A percentile compares a stretch with the other conserved stretches of the same genome.
Conservation (phyloP, 768 basidiomycete species). For the Chalciporus sphaerocephalus region DNA sequence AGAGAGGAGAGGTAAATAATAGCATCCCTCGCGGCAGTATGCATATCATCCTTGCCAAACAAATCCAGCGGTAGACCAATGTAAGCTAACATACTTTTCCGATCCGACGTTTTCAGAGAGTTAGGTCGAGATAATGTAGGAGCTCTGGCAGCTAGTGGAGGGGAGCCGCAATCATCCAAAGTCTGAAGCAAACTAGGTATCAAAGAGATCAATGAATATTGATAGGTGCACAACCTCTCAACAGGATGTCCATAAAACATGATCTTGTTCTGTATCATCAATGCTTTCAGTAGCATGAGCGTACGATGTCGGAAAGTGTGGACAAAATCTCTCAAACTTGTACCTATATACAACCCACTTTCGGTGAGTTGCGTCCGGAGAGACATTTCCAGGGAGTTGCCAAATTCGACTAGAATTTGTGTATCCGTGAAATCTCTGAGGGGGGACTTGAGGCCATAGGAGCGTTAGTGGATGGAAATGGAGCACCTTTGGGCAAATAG, state of each 20-base stretch:
- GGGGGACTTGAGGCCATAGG: not conserved
- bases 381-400: constrained; percentile 67
- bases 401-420: constrained; percentile 86
- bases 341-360: constrained; percentile 95
- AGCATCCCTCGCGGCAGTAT: not conserved
- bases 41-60: constrained; percentile 71
- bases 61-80: constrained; percentile 90
- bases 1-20: not conserved
- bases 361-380: constrained; percentile 82
- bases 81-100: constrained; percentile 85
- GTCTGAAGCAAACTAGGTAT: constrained; percentile 87
- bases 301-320: constrained; percentile 92
- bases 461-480: not conserved
- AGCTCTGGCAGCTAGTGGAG: constrained; percentile 62
- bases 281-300: constrained; percentile 86
- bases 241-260: constrained; percentile 98
- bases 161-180: constrained; percentile 88
- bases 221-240: constrained; percentile 92
- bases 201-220: constrained; percentile 93
- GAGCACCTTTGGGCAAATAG: constrained; percentile 76
- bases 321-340: constrained; percentile 83
- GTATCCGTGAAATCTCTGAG: constrained; percentile 82
- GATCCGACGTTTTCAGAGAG: constrained; percentile 82
- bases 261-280: constrained; percentile 94
- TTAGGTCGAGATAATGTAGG: constrained; percentile 67